Percentiles rank a stretch among this genome's conserved stretches.
Evolutionary conservation across 2,329 filamentous ascomycete genomes (phyloP).

Genomic region (Celoporthe dispersa): DNA sequence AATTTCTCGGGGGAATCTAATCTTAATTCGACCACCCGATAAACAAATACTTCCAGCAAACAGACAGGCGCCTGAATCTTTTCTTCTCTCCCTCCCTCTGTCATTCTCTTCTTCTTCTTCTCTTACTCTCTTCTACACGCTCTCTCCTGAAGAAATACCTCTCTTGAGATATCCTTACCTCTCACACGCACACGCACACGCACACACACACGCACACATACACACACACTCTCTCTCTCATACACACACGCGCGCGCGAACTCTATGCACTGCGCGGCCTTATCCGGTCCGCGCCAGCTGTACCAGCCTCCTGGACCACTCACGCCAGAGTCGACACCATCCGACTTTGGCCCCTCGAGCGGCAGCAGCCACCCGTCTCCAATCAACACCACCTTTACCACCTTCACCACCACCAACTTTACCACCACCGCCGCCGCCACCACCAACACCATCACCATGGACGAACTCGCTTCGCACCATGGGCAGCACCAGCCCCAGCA

Average conservation of each 20-base stretch:
- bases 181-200: too few species aligned
- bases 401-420: constrained; percentile 12
- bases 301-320: constrained; percentile 8
- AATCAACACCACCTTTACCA: constrained; percentile 15
- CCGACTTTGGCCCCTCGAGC: constrained; percentile 19
- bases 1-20: constrained; percentile 2
- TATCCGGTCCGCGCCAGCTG: constrained; percentile 13
- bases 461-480: constrained; percentile 4
- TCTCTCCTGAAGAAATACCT: too few species aligned
- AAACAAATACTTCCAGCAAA: constrained; percentile 2
- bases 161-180: background rate
- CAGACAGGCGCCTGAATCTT: background rate
- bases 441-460: constrained; percentile 6
- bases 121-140: background rate
- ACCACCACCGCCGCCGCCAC: background rate
- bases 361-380: constrained; percentile 15
- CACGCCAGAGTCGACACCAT: constrained; percentile 19
- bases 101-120: background rate
- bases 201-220: too few species aligned
- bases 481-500: constrained; percentile 24
- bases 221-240: too few species aligned
- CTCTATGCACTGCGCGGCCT: constrained; percentile 21
- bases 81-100: background rate
- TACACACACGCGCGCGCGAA: background rate
- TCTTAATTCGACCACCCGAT: constrained; percentile 10